phyloP scores from a whole-genome alignment of 2,329 filamentous ascomycete species.

The Fusarium solani-melongenae region DNA sequence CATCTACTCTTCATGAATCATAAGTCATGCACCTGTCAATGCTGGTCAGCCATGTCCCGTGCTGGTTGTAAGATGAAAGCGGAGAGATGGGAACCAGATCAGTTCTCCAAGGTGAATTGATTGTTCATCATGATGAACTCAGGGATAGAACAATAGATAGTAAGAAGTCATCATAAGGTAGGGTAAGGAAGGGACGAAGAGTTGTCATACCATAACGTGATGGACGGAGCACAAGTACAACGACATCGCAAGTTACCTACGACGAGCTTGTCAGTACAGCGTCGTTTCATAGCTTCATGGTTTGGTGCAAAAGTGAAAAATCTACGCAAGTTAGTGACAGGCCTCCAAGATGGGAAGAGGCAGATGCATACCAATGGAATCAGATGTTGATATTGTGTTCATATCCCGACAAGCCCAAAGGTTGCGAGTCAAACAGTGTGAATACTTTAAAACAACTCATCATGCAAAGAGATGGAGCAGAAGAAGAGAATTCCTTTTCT shows the following conservation, averaged over 20 bases:
- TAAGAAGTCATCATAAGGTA: slow-evolving; percentile 62
- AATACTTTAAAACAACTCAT: slow-evolving; percentile 61
- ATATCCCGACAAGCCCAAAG: slow-evolving; percentile 57
- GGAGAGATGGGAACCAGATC: slow-evolving; percentile 48
- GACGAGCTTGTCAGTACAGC: slow-evolving; percentile 25
- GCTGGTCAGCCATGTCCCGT: slow-evolving; percentile 16
- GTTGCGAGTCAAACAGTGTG: slow-evolving; percentile 68
- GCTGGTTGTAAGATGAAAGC: slow-evolving; percentile 4
- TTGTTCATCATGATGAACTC: slow-evolving; percentile 68
- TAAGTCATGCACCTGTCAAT: not conserved
- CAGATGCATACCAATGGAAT: slow-evolving; percentile 57
- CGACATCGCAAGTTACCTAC: slow-evolving; percentile 6
- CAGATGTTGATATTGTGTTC: slow-evolving; percentile 67
- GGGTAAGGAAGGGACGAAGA: slow-evolving; percentile 2
- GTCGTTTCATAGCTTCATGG: not conserved
- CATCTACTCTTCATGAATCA: not conserved
- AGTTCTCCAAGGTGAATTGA: slow-evolving; percentile 72
- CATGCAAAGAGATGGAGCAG: slow-evolving; percentile 48
- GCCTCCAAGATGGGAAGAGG: not conserved
- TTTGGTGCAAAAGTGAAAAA: not conserved
- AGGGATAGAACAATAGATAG: slow-evolving; percentile 58
- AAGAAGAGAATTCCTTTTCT: slow-evolving; percentile 35
- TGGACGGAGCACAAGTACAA: not conserved
- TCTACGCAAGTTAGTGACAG: slow-evolving; percentile 30
- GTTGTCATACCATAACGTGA: slow-evolving; percentile 21